Evolutionary conservation across 2,329 filamentous ascomycete genomes (phyloP), one percentile per base, ranked within the genome.

Genomic region (Mycosphaerella sp.): DNA sequence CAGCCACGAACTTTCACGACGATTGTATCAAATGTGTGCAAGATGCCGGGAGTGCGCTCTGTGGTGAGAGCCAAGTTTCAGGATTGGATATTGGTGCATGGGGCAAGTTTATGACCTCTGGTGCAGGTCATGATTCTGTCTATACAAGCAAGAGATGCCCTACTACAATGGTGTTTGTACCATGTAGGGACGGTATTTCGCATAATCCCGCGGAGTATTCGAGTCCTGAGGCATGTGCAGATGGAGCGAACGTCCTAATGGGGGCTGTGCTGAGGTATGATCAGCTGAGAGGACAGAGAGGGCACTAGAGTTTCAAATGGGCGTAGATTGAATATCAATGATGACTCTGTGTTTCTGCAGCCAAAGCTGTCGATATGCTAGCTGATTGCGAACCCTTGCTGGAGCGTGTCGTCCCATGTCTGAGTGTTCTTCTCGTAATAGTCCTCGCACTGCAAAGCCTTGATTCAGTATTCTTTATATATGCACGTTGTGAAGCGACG

Each of bases 11-110:
- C 27, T 89, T 89, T 68, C 75, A 88, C 59, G 66, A 75, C 6
- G 79, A 84, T 58, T 89, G 85, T 63, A 83, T 89, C 50, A 66
- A 70, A 1, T 82, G 81, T 32, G 84, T 89, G 7, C 73, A 77
- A 43, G 73, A 78, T 37, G 79, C 82, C 17, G 81, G 83, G 0
- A 67, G 70, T 47, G 76, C 75, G 4, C 74, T 84, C 1, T 76
- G 83, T 43, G 77, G 81, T 1, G 75, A 78, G 0, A 59, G 60
- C 39, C 62, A 73, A 16, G 67, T 72, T 21, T 68, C 72, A 57
- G 64, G 51, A 4, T 55, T 59, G 17, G 51, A 65, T 34, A 51
- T 66, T n/a, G 62, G 61, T 7, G 40, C 32, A 17, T 66, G 63
- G 64, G 64, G 64, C 12, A 71, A 75, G 42, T 63, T 75, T 41